Evolutionary conservation across 108 stramenopile species (phyloP), one percentile per base, ranked within the genome.

Genomic region (Nitzschia sp.): DNA sequence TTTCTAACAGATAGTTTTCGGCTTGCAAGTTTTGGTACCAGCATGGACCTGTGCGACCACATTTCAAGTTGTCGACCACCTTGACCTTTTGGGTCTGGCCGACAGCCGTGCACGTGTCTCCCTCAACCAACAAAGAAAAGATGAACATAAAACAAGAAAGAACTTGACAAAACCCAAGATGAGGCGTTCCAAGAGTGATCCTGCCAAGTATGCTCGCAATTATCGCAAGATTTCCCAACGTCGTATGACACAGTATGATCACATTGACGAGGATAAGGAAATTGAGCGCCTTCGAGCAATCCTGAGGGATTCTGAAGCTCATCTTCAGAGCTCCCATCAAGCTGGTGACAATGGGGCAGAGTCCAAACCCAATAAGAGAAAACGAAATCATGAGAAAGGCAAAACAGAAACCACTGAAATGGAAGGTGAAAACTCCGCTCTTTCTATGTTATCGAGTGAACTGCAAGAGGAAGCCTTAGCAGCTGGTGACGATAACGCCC

Each of bases 161-260:
- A 34, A 34, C 5, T 34, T 34, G 29, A 34, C 3, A 34, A 34
- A 34, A 3, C 1, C 29, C 29, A 34, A 34, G 62, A 92, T 92
- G 91, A 88, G 91, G 58, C 85, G 88, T 43, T 84, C 84, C 63
- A 92, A 92, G 79, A 78, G 80, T 52, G 76, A 89, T 70, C 88
- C 91, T 10, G 83, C 88, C 15, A 88, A 88, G 52, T 89, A 89
- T 80, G 83, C 87, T 17, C 79, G 86, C 26, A 88, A 90, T 57
- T 94, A 94, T 65, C 83, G 90, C n/a, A 86, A 81, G 50, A 88
- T 94, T 25, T 94, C 93, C 10, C 88, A 94, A 69, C 84, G 93
- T 51, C 88, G 79, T 43, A 90, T 90, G 87, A 90, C 93, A 8
- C 83, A 81, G 46, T 72, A 80, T 48, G 90, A 82, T 39, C 71